Conservation (phyloP, 305 asterid species). For the Rubia balearica region DNA sequence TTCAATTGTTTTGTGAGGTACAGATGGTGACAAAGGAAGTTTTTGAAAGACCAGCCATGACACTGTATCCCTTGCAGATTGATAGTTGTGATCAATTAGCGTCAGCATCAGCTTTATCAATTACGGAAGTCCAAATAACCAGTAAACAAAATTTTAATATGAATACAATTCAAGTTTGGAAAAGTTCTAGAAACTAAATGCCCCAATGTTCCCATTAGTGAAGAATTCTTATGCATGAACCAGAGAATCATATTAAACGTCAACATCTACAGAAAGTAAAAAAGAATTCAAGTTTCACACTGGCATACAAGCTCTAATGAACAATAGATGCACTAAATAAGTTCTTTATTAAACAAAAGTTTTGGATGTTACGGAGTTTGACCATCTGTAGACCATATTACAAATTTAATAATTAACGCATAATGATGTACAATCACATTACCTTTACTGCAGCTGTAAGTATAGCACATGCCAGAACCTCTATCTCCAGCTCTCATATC, state of each 20-base stretch:
- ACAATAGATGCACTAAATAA: neutral
- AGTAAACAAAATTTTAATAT: neutral
- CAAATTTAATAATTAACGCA: neutral
- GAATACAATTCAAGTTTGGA: neutral
- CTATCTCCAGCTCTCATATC: constrained; percentile 95
- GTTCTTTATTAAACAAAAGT: neutral
- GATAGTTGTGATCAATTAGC: neutral
- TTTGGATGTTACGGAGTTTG: neutral
- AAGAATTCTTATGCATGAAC: neutral
- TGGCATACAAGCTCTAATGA: neutral
- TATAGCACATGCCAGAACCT: constrained; percentile 98
- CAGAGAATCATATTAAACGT: neutral
- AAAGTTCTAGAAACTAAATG: neutral
- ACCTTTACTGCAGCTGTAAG: constrained; percentile 99
- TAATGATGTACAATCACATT: constrained; percentile 14
- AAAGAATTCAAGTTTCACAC: neutral
- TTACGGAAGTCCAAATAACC: neutral
- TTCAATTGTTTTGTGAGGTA: neutral
- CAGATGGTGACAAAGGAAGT: neutral
- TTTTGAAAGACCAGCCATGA: neutral
- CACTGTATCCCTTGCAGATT: neutral
- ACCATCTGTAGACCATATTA: neutral
- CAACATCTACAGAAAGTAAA: neutral
- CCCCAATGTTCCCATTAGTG: neutral
- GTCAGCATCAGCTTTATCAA: neutral